phyloP scores from a whole-genome alignment of 2,329 filamentous ascomycete genomes.

The Ophiocordyceps unilateralis region DNA sequence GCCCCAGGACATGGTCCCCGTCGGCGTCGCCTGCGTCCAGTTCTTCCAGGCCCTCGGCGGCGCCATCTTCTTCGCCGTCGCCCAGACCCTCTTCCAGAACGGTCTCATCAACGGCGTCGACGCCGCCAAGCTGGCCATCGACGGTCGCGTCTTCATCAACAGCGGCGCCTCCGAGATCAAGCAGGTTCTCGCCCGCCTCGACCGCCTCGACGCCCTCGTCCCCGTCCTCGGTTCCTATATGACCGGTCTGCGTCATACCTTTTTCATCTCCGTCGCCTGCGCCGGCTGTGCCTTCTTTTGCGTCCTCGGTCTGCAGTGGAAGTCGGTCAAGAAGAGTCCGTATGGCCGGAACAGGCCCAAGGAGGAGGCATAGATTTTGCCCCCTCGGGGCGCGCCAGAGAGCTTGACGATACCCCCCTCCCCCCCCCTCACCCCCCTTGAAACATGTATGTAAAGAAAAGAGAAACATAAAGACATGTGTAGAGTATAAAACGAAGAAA shows the following conservation, averaged over 20 bases:
- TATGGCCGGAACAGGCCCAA: constrained; percentile 9
- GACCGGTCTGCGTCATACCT: constrained; percentile 29
- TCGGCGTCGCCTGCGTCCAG: constrained; percentile 32
- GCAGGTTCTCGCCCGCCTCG: constrained; percentile 22
- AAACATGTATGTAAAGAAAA: too few relatives aligned
- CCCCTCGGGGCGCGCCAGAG: too few relatives aligned
- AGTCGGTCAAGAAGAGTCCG: constrained; percentile 30
- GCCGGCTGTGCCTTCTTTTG: constrained; percentile 27
- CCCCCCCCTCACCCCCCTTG: too few relatives aligned
- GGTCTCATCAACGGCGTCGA: constrained; percentile 35
- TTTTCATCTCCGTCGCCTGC: constrained; percentile 32
- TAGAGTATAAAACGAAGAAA: too few relatives aligned
- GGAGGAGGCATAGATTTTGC: constrained; percentile 9
- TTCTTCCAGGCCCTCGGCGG: constrained; percentile 52
- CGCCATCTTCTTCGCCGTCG: constrained; percentile 46
- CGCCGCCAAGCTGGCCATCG: constrained; percentile 24
- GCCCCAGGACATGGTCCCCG: constrained; percentile 27
- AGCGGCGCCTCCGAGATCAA: constrained; percentile 33
- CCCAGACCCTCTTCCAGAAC: constrained; percentile 52
- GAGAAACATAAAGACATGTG: too few relatives aligned
- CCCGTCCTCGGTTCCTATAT: constrained; percentile 31
- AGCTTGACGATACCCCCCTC: too few relatives aligned
- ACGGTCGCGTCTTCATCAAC: constrained; percentile 30
- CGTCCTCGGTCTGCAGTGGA: constrained; percentile 29
- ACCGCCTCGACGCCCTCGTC: constrained; percentile 21